Evolutionary conservation across 176 grass and related monocot genomes (phyloP).

Genomic region (sorghum (Sorghum bicolor)): Sorghum_bicolor_NCBIv3 NC_012873.2:65251001-65251500

Average conservation of each 20-base stretch:
- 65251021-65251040: background rate
- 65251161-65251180: slow-evolving; percentile 45
- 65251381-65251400: background rate
- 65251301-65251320: slow-evolving; percentile 11
- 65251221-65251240: slow-evolving; percentile 50
- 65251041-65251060: background rate
- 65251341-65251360: background rate
- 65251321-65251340: slow-evolving; percentile 6
- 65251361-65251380: slow-evolving; percentile 5
- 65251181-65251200: slow-evolving; percentile 66
- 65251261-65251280: slow-evolving; percentile 61
- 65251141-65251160: slow-evolving; percentile 18
- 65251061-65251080: background rate
- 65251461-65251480: slow-evolving; percentile 72
- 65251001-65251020: background rate
- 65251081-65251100: background rate
- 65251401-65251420: slow-evolving; percentile 61
- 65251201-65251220: slow-evolving; percentile 28
- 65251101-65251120: slow-evolving; percentile 12
- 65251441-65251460: slow-evolving; percentile 95
- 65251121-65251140: slow-evolving; percentile 25
- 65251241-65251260: slow-evolving; percentile 49
- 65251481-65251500: slow-evolving; percentile 76
- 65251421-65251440: slow-evolving; percentile 94
- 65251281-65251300: slow-evolving; percentile 98